These are phyloP conservation scores for Chenopodium formosanum DNA, from an alignment of 148 eudicot species.

Conservation along the genomic window DNA sequence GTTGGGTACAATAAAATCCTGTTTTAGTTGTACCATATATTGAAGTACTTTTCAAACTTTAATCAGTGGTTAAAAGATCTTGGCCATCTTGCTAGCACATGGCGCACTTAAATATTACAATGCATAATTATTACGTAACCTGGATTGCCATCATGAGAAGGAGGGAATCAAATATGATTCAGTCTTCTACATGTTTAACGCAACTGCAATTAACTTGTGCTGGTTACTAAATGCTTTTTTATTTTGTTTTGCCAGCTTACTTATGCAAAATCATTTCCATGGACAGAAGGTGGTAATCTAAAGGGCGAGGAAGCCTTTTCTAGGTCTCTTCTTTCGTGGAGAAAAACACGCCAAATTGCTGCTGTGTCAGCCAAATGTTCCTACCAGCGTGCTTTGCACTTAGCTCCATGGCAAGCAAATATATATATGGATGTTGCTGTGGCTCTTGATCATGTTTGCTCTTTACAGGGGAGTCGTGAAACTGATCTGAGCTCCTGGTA, in stretches of 20 bases:
- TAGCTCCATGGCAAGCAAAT: slow-evolving; percentile 93
- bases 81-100: neutral
- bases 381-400: slow-evolving; percentile 91
- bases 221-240: slow-evolving; percentile 17
- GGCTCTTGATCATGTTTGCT: slow-evolving; percentile 51
- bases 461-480: slow-evolving; percentile 41
- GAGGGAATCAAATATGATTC: neutral
- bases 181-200: slow-evolving; percentile 2
- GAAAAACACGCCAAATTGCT: slow-evolving; percentile 54
- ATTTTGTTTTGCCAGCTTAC: slow-evolving; percentile 56
- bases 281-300: slow-evolving; percentile 55
- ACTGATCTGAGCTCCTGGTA: slow-evolving; percentile 53
- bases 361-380: slow-evolving; percentile 59
- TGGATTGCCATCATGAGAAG: neutral
- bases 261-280: slow-evolving; percentile 85
- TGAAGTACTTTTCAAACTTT: neutral
- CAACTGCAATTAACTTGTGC: neutral
- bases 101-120: neutral
- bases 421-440: slow-evolving; percentile 78
- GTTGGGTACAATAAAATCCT: neutral
- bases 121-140: neutral
- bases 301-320: slow-evolving; percentile 51
- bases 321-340: slow-evolving; percentile 66
- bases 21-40: neutral
- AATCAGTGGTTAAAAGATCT: neutral